A percentile compares a stretch with the other conserved stretches of the same genome.
Conservation (phyloP, 441 rosid genomes). For the Melastoma candidum region DNA sequence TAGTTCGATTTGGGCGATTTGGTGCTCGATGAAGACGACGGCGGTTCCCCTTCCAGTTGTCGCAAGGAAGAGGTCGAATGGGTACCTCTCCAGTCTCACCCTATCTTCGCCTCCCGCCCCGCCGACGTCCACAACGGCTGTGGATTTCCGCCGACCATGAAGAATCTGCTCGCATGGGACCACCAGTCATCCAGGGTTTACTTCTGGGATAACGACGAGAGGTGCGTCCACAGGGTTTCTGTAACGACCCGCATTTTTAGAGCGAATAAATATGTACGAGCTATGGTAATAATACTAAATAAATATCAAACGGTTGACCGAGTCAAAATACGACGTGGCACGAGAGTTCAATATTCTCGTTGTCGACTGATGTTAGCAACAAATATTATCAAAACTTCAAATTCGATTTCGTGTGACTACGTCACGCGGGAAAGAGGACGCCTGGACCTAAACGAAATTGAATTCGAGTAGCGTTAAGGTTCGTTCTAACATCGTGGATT, state of each 20-base stretch:
- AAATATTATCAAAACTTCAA: too few relatives aligned
- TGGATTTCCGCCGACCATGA: slow-evolving; percentile 22
- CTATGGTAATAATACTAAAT: too few relatives aligned
- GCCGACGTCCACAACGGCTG: slow-evolving; percentile 13
- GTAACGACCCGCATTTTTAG: slow-evolving; percentile 8
- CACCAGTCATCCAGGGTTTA: slow-evolving; percentile 72
- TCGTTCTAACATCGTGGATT: too few relatives aligned
- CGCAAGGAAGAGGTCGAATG: slow-evolving; percentile 50
- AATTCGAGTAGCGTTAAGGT: too few relatives aligned
- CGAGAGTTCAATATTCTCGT: too few relatives aligned
- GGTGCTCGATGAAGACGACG: slow-evolving; percentile 4
- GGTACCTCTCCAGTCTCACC: slow-evolving; percentile 70
- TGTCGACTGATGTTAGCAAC: too few relatives aligned
- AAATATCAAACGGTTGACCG: too few relatives aligned
- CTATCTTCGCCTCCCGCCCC: slow-evolving; percentile 40
- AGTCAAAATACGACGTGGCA: too few relatives aligned
- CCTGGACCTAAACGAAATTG: too few relatives aligned
- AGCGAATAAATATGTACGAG: too few relatives aligned
- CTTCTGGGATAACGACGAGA: slow-evolving; percentile 50
- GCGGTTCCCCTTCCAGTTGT: slow-evolving; percentile 25
- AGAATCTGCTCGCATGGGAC: slow-evolving; percentile 71
- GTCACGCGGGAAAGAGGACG: too few relatives aligned
- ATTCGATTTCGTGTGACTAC: too few relatives aligned
- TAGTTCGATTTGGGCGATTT: slow-evolving; percentile 33
- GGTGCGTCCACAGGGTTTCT: slow-evolving; percentile 63